Evolutionary conservation across 306 rosid genomes (phyloP).

Genomic region (peach (Prunus persica)): DNA sequence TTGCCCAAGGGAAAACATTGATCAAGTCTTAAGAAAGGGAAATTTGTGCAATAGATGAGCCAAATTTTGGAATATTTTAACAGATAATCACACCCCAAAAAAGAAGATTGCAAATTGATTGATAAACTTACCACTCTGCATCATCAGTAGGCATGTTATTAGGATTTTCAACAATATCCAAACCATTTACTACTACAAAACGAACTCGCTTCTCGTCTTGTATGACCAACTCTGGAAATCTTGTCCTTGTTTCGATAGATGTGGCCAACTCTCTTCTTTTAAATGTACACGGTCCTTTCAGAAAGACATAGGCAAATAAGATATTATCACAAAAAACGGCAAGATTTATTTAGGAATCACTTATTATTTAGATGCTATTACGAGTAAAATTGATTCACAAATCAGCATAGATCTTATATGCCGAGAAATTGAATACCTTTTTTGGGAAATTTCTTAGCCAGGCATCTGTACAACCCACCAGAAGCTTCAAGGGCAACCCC

Average conservation of each 20-base stretch:
- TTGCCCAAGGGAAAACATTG: background rate
- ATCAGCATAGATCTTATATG: background rate
- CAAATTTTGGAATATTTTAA: background rate
- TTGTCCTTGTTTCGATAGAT: slow-evolving; percentile 83
- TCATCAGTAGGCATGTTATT: slow-evolving; percentile 55
- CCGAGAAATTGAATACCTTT: slow-evolving; percentile 45
- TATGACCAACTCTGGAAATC: slow-evolving; percentile 87
- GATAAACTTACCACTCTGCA: slow-evolving; percentile 70
- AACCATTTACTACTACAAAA: slow-evolving; percentile 90
- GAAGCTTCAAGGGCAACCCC: slow-evolving; percentile 99
- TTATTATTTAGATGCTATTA: background rate
- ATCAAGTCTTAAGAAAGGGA: background rate
- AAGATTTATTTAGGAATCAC: background rate
- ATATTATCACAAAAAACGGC: background rate
- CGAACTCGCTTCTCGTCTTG: slow-evolving; percentile 98
- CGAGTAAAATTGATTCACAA: background rate
- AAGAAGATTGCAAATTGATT: background rate
- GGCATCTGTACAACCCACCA: slow-evolving; percentile 90
- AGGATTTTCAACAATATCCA: slow-evolving; percentile 84
- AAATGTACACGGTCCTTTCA: slow-evolving; percentile 61
- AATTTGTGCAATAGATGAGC: background rate
- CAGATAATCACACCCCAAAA: background rate
- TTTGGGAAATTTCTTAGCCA: slow-evolving; percentile 93
- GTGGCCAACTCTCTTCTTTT: slow-evolving; percentile 97
- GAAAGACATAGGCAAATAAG: slow-evolving; percentile 14